phyloP scores from a whole-genome alignment of 2,329 filamentous ascomycete genomes.

The Trichoderma oligosporum region DNA sequence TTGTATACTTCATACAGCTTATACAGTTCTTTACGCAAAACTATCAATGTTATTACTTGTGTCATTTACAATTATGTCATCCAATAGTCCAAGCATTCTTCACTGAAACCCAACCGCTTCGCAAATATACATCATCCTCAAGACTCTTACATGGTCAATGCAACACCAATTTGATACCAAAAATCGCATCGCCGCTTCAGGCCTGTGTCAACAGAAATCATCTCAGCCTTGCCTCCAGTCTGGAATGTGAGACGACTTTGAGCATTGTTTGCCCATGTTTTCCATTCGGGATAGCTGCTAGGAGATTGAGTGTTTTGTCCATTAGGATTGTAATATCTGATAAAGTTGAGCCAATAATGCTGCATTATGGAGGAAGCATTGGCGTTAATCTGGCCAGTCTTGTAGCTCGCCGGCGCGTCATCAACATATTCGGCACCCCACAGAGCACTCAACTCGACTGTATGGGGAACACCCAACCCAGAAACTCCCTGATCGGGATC shows the following conservation, averaged over 20 bases:
- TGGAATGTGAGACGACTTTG: slow-evolving; percentile 40
- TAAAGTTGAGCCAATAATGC: slow-evolving; percentile 72
- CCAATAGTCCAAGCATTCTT: background rate
- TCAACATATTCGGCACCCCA: slow-evolving; percentile 58
- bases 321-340: slow-evolving; percentile 64
- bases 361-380: slow-evolving; percentile 59
- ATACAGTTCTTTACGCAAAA: background rate
- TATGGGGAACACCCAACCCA: slow-evolving; percentile 64
- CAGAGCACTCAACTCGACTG: slow-evolving; percentile 62
- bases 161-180: slow-evolving; percentile 23
- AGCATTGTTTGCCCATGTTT: slow-evolving; percentile 35
- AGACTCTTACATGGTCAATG: slow-evolving; percentile 23
- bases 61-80: background rate
- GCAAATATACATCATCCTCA: background rate
- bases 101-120: background rate
- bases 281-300: slow-evolving; percentile 31
- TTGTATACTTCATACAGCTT: background rate
- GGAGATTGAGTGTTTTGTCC: background rate
- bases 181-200: slow-evolving; percentile 30
- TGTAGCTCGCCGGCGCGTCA: slow-evolving; percentile 55
- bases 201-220: slow-evolving; percentile 35
- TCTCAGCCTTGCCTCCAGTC: slow-evolving; percentile 36
- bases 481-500: slow-evolving; percentile 50
- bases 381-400: slow-evolving; percentile 48
- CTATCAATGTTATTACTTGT: background rate